Evolutionary conservation across 192 early-diverging fungal species (phyloP).

Genomic region (Coemansia furcata): DNA sequence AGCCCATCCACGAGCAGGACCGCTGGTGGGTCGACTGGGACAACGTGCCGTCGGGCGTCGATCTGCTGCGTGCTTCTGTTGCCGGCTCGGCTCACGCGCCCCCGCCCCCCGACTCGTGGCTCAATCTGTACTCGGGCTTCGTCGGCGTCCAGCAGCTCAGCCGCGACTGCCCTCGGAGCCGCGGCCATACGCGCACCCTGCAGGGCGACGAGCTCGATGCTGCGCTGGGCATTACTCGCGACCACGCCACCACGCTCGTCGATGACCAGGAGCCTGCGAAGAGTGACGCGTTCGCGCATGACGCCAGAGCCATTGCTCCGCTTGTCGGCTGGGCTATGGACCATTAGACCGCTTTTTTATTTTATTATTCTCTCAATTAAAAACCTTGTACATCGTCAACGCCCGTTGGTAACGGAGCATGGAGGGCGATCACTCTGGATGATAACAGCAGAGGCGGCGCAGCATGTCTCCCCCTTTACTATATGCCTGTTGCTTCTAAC

Average conservation of each 20-base stretch:
- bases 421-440: background rate
- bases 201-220: constrained; percentile 29
- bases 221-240: constrained; percentile 16
- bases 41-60: constrained; percentile 40
- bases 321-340: constrained; percentile 48
- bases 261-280: constrained; percentile 6
- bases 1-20: constrained; percentile 21
- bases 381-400: background rate
- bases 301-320: constrained; percentile 29
- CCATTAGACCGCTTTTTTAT: background rate
- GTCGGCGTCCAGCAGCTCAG: constrained; percentile 42
- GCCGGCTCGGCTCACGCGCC: background rate
- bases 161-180: background rate
- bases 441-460: background rate
- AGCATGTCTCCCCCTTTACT: background rate
- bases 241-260: constrained; percentile 23
- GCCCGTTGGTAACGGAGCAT: background rate
- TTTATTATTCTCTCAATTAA: background rate
- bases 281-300: background rate
- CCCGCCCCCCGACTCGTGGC: background rate
- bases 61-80: constrained; percentile 22
- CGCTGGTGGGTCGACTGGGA: constrained; percentile 40
- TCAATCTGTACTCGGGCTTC: constrained; percentile 49
- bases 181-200: constrained; percentile 17
- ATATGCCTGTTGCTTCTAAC: background rate